These are phyloP conservation scores for Metschnikowia baotianmanensis DNA, from an alignment of 805 yeast species.

Conservation along the genomic window DNA sequence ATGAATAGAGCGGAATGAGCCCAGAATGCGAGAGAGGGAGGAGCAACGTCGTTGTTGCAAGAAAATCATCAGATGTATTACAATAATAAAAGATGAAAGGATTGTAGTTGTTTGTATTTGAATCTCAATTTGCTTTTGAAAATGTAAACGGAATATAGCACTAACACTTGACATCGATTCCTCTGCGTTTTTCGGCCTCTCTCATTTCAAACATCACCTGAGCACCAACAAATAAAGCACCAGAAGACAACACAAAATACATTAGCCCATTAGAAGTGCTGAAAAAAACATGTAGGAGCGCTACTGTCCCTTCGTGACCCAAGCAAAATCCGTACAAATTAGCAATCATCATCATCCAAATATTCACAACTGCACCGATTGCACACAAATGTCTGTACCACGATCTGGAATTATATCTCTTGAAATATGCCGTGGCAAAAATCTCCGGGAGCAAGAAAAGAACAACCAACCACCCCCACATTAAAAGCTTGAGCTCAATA, in stretches of 20 bases:
- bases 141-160: too few relatives aligned
- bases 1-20: too few relatives aligned
- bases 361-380: slow-evolving; percentile 80
- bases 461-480: slow-evolving; percentile 97
- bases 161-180: slow-evolving; percentile 77
- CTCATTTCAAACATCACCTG: slow-evolving; percentile 95
- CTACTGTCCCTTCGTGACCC: slow-evolving; percentile 79
- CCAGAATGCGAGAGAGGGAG: too few relatives aligned
- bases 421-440: slow-evolving; percentile 48
- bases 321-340: slow-evolving; percentile 92
- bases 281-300: slow-evolving; percentile 67
- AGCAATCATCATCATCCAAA: slow-evolving; percentile 98
- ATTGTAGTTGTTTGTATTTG: too few relatives aligned
- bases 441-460: slow-evolving; percentile 86
- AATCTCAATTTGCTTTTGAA: too few relatives aligned
- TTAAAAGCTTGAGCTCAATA: slow-evolving; percentile 74
- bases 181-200: slow-evolving; percentile 79
- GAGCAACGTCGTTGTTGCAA: too few relatives aligned
- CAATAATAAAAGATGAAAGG: too few relatives aligned
- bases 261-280: slow-evolving; percentile 65
- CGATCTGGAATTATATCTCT: slow-evolving; percentile 43
- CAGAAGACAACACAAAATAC: slow-evolving; percentile 60
- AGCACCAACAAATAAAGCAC: slow-evolving; percentile 72
- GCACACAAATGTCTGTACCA: slow-evolving; percentile 86
- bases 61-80: too few relatives aligned